Base-by-base conservation (phyloP, 2,329 filamentous ascomycete species). In the Ambrosiella xylebori region DNA sequence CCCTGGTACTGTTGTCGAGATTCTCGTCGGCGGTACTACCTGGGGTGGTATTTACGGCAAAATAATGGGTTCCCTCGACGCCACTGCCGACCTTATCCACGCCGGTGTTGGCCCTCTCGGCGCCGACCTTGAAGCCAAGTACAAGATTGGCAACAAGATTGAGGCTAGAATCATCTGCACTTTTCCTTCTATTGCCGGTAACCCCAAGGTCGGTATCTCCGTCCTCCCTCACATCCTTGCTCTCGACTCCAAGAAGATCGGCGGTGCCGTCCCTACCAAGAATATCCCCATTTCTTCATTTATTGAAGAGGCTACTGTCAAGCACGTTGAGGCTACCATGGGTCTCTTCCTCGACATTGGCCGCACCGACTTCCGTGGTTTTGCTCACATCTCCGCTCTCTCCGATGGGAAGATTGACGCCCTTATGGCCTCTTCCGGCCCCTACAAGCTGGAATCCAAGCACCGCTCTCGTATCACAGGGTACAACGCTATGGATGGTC, bases 321-420 rank as follows among this genome's bases (percentile, higher is more conserved):
- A 82, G 57, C 85, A 85, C 63, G 88, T 96, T 2, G 86, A 94
- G 63, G 75, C 82, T 4, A 82, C 84, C 2, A 79, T 91, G 61
- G 94, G 93, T 57, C 74, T 96, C 1, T 95, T 94, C 65, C 76
- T 89, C 7, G 80, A 86, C 63, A 71, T 89, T 44, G 83, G 82
- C 1, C 63, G 71, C 13, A 62, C 69, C 3, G 88, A 82, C 37
- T 74, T 91, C 2, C 74, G 80, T n/a, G 88, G 88, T 8, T 98
- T 96, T 66, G 89, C 94, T 19, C 93, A 98, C 69, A 94, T 98
- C 63, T 98, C 93, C 0, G 81, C 87, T 62, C 79, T 98, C 61
- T 86, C 91, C 60, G 91, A 98, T 68, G 84, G 85, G 63, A 95
- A 93, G 68, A 79, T 96, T 57, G 93, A 97, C 62, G 80, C 80